phyloP scores from a whole-genome alignment of 2,329 filamentous ascomycete genomes.

The Fusarium neocosmosporiellum region DNA sequence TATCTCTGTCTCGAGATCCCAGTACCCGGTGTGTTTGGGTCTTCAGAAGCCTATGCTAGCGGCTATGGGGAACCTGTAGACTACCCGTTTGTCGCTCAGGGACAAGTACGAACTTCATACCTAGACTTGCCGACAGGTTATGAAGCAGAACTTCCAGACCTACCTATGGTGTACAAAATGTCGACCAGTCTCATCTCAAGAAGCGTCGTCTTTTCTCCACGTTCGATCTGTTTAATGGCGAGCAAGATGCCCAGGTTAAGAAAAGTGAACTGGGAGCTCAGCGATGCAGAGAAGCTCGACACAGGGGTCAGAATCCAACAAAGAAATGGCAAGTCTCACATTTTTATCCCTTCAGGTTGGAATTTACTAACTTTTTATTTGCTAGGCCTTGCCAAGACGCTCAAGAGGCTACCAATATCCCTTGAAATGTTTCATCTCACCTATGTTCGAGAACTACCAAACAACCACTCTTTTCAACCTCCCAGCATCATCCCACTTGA shows the following conservation, averaged over 20 bases:
- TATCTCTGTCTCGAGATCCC: not conserved
- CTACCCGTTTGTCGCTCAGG: not conserved
- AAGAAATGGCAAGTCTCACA: not conserved
- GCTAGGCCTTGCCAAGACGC: not conserved
- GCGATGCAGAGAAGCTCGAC: slow-evolving; percentile 1
- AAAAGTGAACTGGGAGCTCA: not conserved
- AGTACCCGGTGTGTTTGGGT: not conserved
- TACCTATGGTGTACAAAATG: not conserved
- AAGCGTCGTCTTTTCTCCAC: not conserved
- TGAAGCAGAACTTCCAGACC: not conserved
- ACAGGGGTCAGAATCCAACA: not conserved
- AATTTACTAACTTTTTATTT: too few species aligned
- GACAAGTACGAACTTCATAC: not conserved
- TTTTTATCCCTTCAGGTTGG: too few species aligned
- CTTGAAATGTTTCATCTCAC: not conserved
- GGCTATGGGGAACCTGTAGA: not conserved
- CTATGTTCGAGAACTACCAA: not conserved
- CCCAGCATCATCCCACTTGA: not conserved
- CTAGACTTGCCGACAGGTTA: not conserved
- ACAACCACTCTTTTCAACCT: not conserved
- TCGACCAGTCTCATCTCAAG: not conserved
- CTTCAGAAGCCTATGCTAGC: not conserved
- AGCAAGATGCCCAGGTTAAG: slow-evolving; percentile 9
- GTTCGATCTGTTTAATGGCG: slow-evolving; percentile 1
- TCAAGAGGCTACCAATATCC: not conserved